Evolutionary conservation across 176 grass and related monocot genomes (phyloP).

Genomic region (Neostapfia colusana): DNA sequence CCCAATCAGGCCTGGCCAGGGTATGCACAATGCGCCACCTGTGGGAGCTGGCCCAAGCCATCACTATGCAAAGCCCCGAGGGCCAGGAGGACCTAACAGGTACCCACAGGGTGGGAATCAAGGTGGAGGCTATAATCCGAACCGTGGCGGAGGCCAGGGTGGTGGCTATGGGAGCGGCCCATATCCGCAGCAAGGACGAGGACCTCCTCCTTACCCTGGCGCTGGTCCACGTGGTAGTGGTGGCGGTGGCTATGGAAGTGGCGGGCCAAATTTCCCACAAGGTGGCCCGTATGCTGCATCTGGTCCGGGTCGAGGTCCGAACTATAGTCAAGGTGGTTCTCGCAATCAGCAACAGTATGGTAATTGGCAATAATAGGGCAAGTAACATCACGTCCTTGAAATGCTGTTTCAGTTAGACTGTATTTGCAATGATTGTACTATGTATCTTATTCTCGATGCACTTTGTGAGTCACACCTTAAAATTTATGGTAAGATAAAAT

Average conservation of each 20-base stretch:
- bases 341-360: conserved; percentile 82
- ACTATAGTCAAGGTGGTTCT: conserved; percentile 54
- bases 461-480: neutral
- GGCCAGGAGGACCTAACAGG: conserved; percentile 71
- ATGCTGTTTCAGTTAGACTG: neutral
- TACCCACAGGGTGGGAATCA: conserved; percentile 71
- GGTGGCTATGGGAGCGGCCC: conserved; percentile 64
- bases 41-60: conserved; percentile 69
- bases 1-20: conserved; percentile 68
- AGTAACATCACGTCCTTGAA: neutral
- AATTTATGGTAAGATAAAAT: neutral
- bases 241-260: conserved; percentile 49
- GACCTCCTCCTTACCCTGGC: conserved; percentile 61
- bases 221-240: conserved; percentile 41
- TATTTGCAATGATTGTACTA: neutral
- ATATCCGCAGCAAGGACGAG: conserved; percentile 69
- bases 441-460: neutral
- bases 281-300: conserved; percentile 65
- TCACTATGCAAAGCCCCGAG: conserved; percentile 79
- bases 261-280: conserved; percentile 63
- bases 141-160: conserved; percentile 69
- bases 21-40: conserved; percentile 64
- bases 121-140: conserved; percentile 61
- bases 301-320: conserved; percentile 60
- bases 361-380: conserved; percentile 55